Conservation (phyloP, 2,329 filamentous ascomycete genomes). For the Aureobasidium pullulans region DNA sequence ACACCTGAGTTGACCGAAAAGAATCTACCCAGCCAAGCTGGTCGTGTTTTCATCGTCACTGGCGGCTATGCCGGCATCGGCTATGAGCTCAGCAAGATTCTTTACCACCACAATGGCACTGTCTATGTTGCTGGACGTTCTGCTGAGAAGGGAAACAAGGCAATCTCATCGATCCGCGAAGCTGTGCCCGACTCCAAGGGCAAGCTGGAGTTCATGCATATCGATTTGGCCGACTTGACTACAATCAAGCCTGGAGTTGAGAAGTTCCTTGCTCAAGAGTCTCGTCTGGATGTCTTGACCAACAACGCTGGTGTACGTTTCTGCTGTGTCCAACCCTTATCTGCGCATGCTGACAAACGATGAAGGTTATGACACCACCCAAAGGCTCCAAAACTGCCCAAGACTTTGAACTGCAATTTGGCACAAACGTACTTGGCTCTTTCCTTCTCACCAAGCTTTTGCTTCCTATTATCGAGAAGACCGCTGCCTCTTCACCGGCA, state of each 20-base stretch:
- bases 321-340: no score
- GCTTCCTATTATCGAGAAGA: conserved; percentile 22
- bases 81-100: conserved; percentile 44
- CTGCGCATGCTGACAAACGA: neutral
- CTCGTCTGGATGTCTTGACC: conserved; percentile 33
- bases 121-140: conserved; percentile 50
- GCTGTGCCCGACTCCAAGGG: conserved; percentile 32
- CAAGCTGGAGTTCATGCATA: conserved; percentile 36
- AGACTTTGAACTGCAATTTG: conserved; percentile 19
- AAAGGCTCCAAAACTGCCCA: conserved; percentile 27
- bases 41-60: conserved; percentile 47
- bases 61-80: conserved; percentile 42
- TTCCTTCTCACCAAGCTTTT: conserved; percentile 28
- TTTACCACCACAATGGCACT: conserved; percentile 48
- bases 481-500: conserved; percentile 18
- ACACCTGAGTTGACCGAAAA: conserved; percentile 36
- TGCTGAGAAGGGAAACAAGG: conserved; percentile 36
- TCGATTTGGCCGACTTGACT: conserved; percentile 36
- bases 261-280: conserved; percentile 29
- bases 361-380: conserved; percentile 24
- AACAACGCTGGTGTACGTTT: conserved; percentile 33
- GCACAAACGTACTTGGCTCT: conserved; percentile 29
- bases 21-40: conserved; percentile 35
- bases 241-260: conserved; percentile 29
- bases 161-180: conserved; percentile 39